A percentile compares a stretch with the other conserved stretches of the same genome.
phyloP scores from a whole-genome alignment of 805 yeast species.

The Candida methanosorbosa region DNA sequence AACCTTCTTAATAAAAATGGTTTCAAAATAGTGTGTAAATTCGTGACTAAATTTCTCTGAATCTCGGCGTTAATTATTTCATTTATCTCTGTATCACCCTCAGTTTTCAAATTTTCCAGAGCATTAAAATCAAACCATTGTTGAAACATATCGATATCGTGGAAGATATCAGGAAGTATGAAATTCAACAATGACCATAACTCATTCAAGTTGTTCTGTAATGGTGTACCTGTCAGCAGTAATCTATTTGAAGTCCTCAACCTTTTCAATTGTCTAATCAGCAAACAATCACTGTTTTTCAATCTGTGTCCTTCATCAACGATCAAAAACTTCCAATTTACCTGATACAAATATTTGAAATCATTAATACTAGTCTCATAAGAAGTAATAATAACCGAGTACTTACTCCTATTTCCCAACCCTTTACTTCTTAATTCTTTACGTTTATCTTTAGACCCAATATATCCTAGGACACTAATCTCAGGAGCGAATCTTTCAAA shows the following conservation, averaged over 20 bases:
- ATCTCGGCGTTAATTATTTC: slow-evolving; percentile 48
- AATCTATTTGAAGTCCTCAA: slow-evolving; percentile 64
- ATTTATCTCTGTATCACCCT: slow-evolving; percentile 33
- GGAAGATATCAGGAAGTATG: slow-evolving; percentile 86
- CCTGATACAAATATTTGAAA: slow-evolving; percentile 38
- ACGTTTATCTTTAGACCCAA: slow-evolving; percentile 57
- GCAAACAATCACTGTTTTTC: slow-evolving; percentile 72
- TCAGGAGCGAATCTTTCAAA: slow-evolving; percentile 65
- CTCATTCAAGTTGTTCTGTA: slow-evolving; percentile 85
- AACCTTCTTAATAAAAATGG: slow-evolving; percentile 83
- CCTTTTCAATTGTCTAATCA: slow-evolving; percentile 64
- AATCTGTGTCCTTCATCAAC: slow-evolving; percentile 96
- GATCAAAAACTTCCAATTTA: slow-evolving; percentile 73
- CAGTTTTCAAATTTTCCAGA: slow-evolving; percentile 30
- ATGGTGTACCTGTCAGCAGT: slow-evolving; percentile 90
- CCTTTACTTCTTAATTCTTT: slow-evolving; percentile 25
- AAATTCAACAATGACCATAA: slow-evolving; percentile 89
- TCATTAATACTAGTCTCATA: slow-evolving; percentile 78
- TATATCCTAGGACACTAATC: slow-evolving; percentile 52
- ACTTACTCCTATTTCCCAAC: slow-evolving; percentile 15
- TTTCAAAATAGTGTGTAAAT: slow-evolving; percentile 77
- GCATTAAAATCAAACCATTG: slow-evolving; percentile 88
- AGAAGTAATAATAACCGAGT: slow-evolving; percentile 63
- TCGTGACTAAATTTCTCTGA: slow-evolving; percentile 56
- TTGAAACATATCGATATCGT: slow-evolving; percentile 82